A percentile compares a stretch with the other conserved stretches of the same genome.
Evolutionary conservation across 176 grass and related monocot species (phyloP).

Genomic region (Tillandsia fasciculata): DNA sequence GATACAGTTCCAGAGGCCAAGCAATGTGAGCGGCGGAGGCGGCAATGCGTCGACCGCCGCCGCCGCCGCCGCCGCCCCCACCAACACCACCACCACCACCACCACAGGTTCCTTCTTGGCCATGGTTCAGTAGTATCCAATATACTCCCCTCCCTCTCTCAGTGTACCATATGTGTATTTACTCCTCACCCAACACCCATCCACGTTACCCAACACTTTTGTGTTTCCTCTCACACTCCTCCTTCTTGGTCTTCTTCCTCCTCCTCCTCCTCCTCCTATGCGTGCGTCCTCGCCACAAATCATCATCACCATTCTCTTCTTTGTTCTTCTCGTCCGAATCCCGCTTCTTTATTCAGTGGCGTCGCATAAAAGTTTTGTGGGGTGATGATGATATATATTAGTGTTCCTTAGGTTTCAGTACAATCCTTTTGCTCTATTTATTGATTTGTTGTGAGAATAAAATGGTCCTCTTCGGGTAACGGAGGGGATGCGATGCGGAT

Average conservation of each 20-base stretch:
- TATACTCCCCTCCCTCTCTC: conserved; percentile 14
- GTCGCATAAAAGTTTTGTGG: conserved; percentile 17
- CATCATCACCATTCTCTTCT: conserved; percentile 33
- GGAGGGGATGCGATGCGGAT: conserved; percentile 24
- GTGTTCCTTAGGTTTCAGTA: neutral
- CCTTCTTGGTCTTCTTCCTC: conserved; percentile 28
- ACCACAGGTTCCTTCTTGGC: conserved; percentile 79
- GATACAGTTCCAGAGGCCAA: conserved; percentile 69
- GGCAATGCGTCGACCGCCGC: conserved; percentile 32
- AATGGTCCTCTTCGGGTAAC: conserved; percentile 42
- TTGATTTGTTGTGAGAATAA: conserved; percentile 86
- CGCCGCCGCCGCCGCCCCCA: neutral
- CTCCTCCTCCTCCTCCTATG: conserved; percentile 25
- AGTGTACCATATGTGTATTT: conserved; percentile 61
- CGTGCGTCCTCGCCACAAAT: conserved; percentile 2
- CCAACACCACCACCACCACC: conserved; percentile 32
- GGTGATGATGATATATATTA: conserved; percentile 33
- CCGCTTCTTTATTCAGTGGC: conserved; percentile 23
- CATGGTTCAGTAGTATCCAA: conserved; percentile 69
- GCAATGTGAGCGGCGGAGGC: conserved; percentile 25
- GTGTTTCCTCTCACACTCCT: conserved; percentile 22
- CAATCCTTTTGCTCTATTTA: conserved; percentile 49
- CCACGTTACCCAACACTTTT: conserved; percentile 28
- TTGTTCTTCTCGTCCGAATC: conserved; percentile 11
- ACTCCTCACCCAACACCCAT: conserved; percentile 27